phyloP scores from a whole-genome alignment of 164 flowering plant genomes.

The Tetrastigma voinierianum region DNA sequence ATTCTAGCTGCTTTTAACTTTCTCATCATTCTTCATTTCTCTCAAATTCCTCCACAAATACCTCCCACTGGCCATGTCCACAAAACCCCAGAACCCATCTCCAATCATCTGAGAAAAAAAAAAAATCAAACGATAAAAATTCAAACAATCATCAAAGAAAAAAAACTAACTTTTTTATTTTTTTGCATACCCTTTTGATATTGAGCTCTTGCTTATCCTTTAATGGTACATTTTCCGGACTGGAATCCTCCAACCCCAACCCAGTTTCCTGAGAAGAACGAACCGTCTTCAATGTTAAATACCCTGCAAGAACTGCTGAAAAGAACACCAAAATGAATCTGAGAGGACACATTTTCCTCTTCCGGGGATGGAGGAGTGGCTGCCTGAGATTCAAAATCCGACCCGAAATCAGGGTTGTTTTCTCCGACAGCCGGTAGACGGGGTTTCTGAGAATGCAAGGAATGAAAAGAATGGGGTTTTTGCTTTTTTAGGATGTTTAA shows the following conservation, averaged over 20 bases:
- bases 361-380: no score
- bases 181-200: constrained; percentile 31
- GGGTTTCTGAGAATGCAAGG: no score
- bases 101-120: constrained; percentile 30
- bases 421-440: no score
- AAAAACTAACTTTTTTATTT: background rate
- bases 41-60: constrained; percentile 71
- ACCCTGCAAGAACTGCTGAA: constrained; percentile 72
- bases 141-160: background rate
- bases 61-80: constrained; percentile 83
- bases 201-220: constrained; percentile 24
- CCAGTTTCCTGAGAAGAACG: constrained; percentile 27
- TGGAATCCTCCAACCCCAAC: constrained; percentile 12
- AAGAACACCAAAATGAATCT: constrained; percentile 74
- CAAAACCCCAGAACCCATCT: constrained; percentile 65
- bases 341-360: constrained; percentile 62
- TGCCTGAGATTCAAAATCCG: no score
- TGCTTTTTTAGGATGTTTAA: no score
- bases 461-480: no score
- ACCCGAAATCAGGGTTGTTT: no score
- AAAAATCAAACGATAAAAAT: background rate
- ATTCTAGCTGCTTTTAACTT: constrained; percentile 11
- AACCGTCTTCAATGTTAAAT: constrained; percentile 64
- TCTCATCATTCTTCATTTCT: constrained; percentile 22
- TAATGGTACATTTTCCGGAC: constrained; percentile 7